Conservation (phyloP, 441 rosid species). For the Raphanus hybrid region DNA sequence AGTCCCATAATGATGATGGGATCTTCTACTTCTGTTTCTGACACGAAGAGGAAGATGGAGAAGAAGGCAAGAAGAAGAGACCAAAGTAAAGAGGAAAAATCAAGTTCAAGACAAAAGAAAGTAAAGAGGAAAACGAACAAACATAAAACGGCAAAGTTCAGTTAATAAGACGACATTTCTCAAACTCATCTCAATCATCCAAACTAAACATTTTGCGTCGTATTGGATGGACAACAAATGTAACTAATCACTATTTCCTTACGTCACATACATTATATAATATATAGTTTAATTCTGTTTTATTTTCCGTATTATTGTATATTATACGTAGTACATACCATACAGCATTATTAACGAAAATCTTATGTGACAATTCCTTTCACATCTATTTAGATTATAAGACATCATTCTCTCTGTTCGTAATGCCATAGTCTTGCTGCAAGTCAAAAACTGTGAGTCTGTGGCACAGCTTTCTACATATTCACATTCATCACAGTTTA, state of each 20-base stretch:
- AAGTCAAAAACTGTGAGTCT: not conserved
- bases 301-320: not conserved
- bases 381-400: not conserved
- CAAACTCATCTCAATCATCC: slow-evolving; percentile 32
- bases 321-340: not conserved
- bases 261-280: slow-evolving; percentile 20
- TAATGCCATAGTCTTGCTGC: not conserved
- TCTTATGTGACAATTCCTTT: not conserved
- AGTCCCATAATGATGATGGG: slow-evolving; percentile 28
- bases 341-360: not conserved
- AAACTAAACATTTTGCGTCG: slow-evolving; percentile 11
- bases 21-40: slow-evolving; percentile 38
- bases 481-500: not conserved
- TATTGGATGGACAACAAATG: slow-evolving; percentile 19
- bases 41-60: slow-evolving; percentile 29
- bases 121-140: slow-evolving; percentile 24
- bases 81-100: not conserved
- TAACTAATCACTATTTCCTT: slow-evolving; percentile 26
- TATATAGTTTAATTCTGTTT: not conserved
- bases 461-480: not conserved
- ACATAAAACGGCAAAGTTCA: slow-evolving; percentile 43
- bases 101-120: not conserved
- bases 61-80: slow-evolving; percentile 42
- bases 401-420: not conserved
- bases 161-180: slow-evolving; percentile 39